phyloP scores from a whole-genome alignment of 2,329 filamentous ascomycete species.

The Corniculantispora saksenae region DNA sequence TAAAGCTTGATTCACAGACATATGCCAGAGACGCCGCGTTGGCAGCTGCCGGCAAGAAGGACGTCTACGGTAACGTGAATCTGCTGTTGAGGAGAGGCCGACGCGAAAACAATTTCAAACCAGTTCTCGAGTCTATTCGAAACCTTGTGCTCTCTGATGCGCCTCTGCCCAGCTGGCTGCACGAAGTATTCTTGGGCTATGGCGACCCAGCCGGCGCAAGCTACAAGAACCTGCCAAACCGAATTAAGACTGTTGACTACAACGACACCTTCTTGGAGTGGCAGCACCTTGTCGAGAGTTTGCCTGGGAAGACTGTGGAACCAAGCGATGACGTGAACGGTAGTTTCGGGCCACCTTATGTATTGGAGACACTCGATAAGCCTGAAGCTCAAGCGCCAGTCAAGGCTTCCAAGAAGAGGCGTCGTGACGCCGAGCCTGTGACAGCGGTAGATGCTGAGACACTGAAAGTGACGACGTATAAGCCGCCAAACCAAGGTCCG shows the following conservation, averaged over 20 bases:
- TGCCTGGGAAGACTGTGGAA: slow-evolving; percentile 85
- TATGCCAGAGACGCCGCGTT: slow-evolving; percentile 77
- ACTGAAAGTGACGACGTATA: slow-evolving; percentile 85
- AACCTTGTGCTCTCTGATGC: slow-evolving; percentile 82
- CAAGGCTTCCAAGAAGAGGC: slow-evolving; percentile 81
- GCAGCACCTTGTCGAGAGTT: slow-evolving; percentile 87
- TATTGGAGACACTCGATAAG: slow-evolving; percentile 68
- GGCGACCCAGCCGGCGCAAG: slow-evolving; percentile 87
- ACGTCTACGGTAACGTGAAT: slow-evolving; percentile 84
- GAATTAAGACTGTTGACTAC: slow-evolving; percentile 79
- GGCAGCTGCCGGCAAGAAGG: slow-evolving; percentile 64
- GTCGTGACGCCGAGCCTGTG: slow-evolving; percentile 72
- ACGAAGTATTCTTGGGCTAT: slow-evolving; percentile 97
- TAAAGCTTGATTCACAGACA: slow-evolving; percentile 77
- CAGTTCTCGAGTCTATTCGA: slow-evolving; percentile 88
- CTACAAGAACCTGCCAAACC: slow-evolving; percentile 79
- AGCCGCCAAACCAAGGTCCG: slow-evolving; percentile 82
- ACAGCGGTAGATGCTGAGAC: slow-evolving; percentile 64
- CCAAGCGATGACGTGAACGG: slow-evolving; percentile 69
- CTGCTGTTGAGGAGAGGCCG: slow-evolving; percentile 79
- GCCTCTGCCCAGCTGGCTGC: slow-evolving; percentile 85
- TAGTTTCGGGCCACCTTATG: slow-evolving; percentile 84
- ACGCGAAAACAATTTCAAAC: slow-evolving; percentile 95
- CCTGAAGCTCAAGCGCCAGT: slow-evolving; percentile 49
- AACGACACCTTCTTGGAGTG: slow-evolving; percentile 94